Evolutionary conservation across 768 basidiomycete species (phyloP).

Genomic region (Hygrocybe coccinea): DNA sequence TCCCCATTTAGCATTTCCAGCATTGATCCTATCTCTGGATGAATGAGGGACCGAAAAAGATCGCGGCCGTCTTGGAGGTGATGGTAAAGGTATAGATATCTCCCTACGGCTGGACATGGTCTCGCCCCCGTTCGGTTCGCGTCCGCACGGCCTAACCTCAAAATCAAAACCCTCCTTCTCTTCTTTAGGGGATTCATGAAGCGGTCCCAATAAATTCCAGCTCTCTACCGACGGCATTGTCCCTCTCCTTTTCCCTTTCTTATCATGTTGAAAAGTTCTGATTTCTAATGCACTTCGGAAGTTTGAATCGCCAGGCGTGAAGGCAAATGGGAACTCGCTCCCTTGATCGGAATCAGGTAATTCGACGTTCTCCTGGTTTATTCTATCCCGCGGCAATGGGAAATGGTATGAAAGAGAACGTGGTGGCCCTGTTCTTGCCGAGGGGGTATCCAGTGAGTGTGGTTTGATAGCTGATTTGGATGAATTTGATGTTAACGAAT

Average conservation of each 20-base stretch:
- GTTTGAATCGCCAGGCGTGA: slow-evolving; percentile 30
- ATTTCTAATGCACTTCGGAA: slow-evolving; percentile 65
- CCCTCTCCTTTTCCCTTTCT: slow-evolving; percentile 52
- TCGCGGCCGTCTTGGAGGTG: slow-evolving; percentile 19
- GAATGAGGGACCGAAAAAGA: slow-evolving; percentile 31
- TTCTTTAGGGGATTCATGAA: slow-evolving; percentile 48
- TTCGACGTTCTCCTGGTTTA: slow-evolving; percentile 23
- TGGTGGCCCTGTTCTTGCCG: slow-evolving; percentile 67
- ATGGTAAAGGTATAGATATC: neutral
- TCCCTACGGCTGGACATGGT: neutral
- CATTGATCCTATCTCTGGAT: slow-evolving; percentile 18
- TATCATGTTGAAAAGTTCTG: no score
- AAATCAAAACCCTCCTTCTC: slow-evolving; percentile 38
- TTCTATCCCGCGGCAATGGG: slow-evolving; percentile 37
- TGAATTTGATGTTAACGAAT: no score
- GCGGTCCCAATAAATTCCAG: slow-evolving; percentile 54
- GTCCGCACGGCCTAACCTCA: slow-evolving; percentile 8
- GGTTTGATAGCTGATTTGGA: no score
- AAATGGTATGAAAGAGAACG: slow-evolving; percentile 67
- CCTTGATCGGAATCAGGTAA: slow-evolving; percentile 33
- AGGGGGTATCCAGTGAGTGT: slow-evolving; percentile 36
- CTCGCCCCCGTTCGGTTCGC: neutral
- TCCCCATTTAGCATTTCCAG: slow-evolving; percentile 49
- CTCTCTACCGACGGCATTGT: slow-evolving; percentile 47
- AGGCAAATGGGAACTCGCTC: slow-evolving; percentile 32